Evolutionary conservation across 2,329 filamentous ascomycete genomes (phyloP).

Genomic region (Talaromyces sp.): DNA sequence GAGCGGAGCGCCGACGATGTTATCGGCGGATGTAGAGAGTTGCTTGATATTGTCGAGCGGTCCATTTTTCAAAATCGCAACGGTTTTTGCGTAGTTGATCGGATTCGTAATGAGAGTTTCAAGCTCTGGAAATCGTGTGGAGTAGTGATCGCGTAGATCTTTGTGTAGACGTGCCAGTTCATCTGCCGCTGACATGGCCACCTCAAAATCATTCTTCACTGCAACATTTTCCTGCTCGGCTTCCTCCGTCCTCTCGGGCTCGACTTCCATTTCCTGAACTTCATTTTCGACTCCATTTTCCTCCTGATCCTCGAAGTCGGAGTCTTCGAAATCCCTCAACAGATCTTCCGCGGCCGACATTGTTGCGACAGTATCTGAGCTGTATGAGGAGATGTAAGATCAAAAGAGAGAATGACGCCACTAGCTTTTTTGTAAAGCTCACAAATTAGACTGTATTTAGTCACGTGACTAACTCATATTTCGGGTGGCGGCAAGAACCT

Average conservation of each 20-base stretch:
- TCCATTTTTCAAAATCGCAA: conserved; percentile 88
- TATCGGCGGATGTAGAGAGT: conserved; percentile 73
- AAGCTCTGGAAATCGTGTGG: conserved; percentile 85
- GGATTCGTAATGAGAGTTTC: conserved; percentile 88
- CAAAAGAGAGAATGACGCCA: conserved; percentile 12
- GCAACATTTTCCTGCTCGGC: conserved; percentile 57
- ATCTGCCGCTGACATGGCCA: conserved; percentile 89
- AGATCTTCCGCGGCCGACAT: conserved; percentile 96
- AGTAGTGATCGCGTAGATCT: conserved; percentile 94
- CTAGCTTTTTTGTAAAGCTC: conserved; percentile 20
- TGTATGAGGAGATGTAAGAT: neutral
- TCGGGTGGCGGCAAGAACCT: conserved; percentile 25
- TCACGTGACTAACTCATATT: conserved; percentile 23
- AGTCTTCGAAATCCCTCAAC: conserved; percentile 75
- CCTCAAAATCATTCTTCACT: conserved; percentile 75
- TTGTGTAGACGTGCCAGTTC: conserved; percentile 94
- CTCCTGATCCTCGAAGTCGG: conserved; percentile 71
- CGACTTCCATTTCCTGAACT: conserved; percentile 62
- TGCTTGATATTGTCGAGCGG: conserved; percentile 85
- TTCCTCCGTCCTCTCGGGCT: conserved; percentile 40
- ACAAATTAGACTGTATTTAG: conserved; percentile 10
- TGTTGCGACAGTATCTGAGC: conserved; percentile 21
- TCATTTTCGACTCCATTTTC: conserved; percentile 57
- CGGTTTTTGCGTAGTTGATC: conserved; percentile 91
- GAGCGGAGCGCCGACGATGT: conserved; percentile 72